phyloP scores from a whole-genome alignment of 768 basidiomycete species.

The Dictyophora rubrovolvata region DNA sequence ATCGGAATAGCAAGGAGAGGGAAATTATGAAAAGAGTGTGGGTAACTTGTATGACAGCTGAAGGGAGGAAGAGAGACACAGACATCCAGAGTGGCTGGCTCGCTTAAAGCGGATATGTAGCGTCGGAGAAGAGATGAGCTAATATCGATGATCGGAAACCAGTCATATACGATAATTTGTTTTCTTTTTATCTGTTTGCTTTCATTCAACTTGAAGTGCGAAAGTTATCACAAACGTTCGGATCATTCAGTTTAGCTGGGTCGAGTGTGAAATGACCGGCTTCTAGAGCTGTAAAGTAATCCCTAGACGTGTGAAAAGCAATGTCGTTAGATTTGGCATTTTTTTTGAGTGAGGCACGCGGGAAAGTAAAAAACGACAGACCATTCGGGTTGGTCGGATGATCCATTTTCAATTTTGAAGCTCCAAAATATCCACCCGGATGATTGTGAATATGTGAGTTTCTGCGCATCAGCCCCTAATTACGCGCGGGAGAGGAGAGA shows the following conservation, averaged over 20 bases:
- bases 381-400: conserved; percentile 48
- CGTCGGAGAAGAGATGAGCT: no score
- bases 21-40: background rate
- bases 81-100: no score
- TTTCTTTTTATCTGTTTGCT: no score
- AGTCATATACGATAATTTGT: no score
- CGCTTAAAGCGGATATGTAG: no score
- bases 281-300: conserved; percentile 52
- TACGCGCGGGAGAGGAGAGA: background rate
- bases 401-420: conserved; percentile 59
- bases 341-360: background rate
- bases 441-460: conserved; percentile 47
- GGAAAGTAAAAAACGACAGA: conserved; percentile 23
- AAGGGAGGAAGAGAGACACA: background rate
- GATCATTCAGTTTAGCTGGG: conserved; percentile 44
- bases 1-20: background rate
- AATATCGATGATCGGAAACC: no score
- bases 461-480: conserved; percentile 74
- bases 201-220: background rate
- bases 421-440: conserved; percentile 71
- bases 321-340: background rate
- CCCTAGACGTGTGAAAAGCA: conserved; percentile 33
- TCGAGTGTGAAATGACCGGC: conserved; percentile 54
- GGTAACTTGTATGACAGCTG: background rate
- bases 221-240: conserved; percentile 44